phyloP scores from a whole-genome alignment of 1,139 yeast genomes.

The Nakaseomyces bracarensis region DNA sequence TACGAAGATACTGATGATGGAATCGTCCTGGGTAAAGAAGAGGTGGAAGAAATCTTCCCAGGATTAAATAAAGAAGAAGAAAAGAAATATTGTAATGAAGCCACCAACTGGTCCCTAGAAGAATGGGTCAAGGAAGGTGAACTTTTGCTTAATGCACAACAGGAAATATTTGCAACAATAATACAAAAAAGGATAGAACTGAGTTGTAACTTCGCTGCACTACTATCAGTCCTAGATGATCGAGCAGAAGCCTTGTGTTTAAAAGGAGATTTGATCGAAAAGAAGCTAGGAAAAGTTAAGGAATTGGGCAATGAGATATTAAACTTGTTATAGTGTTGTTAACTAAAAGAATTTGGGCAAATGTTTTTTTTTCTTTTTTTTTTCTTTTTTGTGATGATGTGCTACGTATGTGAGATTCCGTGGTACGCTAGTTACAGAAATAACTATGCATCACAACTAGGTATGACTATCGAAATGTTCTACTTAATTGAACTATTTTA shows the following conservation, averaged over 20 bases:
- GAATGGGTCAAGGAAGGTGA: slow-evolving; percentile 37
- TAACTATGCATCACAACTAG: too few species aligned
- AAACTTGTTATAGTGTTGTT: slow-evolving; percentile 21
- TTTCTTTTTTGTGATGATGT: neutral
- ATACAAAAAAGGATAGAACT: slow-evolving; percentile 36
- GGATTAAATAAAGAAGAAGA: slow-evolving; percentile 5
- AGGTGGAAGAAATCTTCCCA: slow-evolving; percentile 2
- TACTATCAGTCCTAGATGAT: slow-evolving; percentile 33
- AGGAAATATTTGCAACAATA: slow-evolving; percentile 31
- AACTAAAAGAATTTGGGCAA: too few species aligned
- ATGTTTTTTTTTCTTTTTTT: too few species aligned
- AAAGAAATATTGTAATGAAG: neutral
- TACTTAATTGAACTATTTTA: too few species aligned
- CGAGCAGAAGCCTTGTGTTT: slow-evolving; percentile 34
- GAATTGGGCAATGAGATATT: slow-evolving; percentile 37
- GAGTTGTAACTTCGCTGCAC: slow-evolving; percentile 33
- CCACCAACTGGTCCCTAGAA: slow-evolving; percentile 18
- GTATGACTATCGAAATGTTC: too few species aligned
- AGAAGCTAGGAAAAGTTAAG: slow-evolving; percentile 34
- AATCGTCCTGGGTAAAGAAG: neutral
- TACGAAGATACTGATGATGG: neutral
- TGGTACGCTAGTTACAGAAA: too few species aligned
- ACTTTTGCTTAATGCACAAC: slow-evolving; percentile 29
- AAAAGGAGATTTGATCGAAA: slow-evolving; percentile 33
- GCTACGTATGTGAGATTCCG: too few species aligned